phyloP scores from a whole-genome alignment of 768 basidiomycete genomes.

The Sistotremastrum niveocremeum region DNA sequence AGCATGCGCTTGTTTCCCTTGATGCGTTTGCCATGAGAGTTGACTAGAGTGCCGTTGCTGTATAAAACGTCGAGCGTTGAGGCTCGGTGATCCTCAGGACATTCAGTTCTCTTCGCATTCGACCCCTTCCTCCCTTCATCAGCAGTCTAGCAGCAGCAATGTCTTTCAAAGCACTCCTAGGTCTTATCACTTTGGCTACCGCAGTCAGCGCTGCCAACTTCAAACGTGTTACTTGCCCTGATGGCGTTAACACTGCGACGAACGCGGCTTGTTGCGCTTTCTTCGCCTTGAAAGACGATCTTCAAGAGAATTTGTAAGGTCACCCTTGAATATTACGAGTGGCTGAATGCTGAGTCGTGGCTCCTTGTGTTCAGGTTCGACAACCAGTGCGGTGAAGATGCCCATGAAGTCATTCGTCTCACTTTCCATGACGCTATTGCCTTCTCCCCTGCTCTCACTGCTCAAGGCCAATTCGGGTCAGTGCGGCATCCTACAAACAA shows the following conservation, averaged over 20 bases:
- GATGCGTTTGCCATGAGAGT: too few species aligned
- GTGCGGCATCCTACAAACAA: too few species aligned
- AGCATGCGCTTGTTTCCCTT: too few species aligned
- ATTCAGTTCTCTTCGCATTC: too few species aligned
- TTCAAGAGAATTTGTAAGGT: slow-evolving; percentile 3
- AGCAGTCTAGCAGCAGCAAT: neutral
- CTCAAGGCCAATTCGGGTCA: neutral
- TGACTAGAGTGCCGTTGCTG: too few species aligned
- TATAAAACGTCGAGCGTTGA: too few species aligned
- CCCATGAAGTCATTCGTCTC: slow-evolving; percentile 9
- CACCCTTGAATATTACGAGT: neutral
- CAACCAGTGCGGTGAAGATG: slow-evolving; percentile 9
- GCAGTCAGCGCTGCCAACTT: slow-evolving; percentile 1
- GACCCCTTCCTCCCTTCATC: too few species aligned
- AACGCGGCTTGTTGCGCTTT: slow-evolving; percentile 20
- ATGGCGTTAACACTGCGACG: slow-evolving; percentile 7
- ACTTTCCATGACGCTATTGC: slow-evolving; percentile 34
- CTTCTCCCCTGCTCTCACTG: slow-evolving; percentile 23
- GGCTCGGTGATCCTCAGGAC: too few species aligned
- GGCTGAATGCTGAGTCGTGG: neutral
- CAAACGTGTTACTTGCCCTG: slow-evolving; percentile 5
- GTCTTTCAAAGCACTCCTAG: slow-evolving; percentile 8
- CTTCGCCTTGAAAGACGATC: slow-evolving; percentile 14
- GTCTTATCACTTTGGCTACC: slow-evolving; percentile 7
- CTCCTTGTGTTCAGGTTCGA: neutral